phyloP scores from a whole-genome alignment of 805 yeast genomes.

The Saturnispora serradocipensis region DNA sequence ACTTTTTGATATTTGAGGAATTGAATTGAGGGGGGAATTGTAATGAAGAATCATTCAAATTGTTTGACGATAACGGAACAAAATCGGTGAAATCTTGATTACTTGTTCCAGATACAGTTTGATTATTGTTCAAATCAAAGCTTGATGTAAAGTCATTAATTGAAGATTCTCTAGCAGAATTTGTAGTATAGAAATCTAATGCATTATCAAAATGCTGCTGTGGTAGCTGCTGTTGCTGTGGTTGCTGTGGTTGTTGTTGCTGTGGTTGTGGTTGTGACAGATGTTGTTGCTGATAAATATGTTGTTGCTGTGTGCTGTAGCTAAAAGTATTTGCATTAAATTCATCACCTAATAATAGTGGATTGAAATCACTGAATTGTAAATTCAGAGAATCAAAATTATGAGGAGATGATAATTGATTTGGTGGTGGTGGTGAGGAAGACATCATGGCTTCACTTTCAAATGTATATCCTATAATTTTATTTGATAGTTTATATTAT shows the following conservation, averaged over 20 bases:
- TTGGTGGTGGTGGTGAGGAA: conserved; percentile 27
- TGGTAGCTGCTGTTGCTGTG: conserved; percentile 5
- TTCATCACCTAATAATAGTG: background rate
- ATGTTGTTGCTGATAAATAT: background rate
- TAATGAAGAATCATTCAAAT: conserved; percentile 16
- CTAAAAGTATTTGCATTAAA: background rate
- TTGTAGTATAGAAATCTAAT: conserved; percentile 1
- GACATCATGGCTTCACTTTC: conserved; percentile 23
- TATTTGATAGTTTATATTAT: background rate
- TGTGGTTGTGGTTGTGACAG: conserved; percentile 4
- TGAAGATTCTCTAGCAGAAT: background rate
- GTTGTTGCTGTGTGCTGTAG: background rate
- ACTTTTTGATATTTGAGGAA: conserved; percentile 17
- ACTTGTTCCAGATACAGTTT: background rate
- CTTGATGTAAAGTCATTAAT: background rate
- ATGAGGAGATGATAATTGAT: conserved; percentile 5
- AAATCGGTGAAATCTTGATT: conserved; percentile 19
- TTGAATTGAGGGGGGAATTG: conserved; percentile 19
- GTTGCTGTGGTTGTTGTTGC: conserved; percentile 2
- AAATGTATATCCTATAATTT: background rate
- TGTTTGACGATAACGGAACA: conserved; percentile 22
- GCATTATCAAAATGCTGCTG: background rate
- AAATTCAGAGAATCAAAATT: background rate
- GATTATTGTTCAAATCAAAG: background rate
- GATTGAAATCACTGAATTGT: background rate